These are phyloP conservation scores for Amauroascus verrucosus DNA, from an alignment of 2,329 filamentous ascomycete species.

Conservation along the genomic window DNA sequence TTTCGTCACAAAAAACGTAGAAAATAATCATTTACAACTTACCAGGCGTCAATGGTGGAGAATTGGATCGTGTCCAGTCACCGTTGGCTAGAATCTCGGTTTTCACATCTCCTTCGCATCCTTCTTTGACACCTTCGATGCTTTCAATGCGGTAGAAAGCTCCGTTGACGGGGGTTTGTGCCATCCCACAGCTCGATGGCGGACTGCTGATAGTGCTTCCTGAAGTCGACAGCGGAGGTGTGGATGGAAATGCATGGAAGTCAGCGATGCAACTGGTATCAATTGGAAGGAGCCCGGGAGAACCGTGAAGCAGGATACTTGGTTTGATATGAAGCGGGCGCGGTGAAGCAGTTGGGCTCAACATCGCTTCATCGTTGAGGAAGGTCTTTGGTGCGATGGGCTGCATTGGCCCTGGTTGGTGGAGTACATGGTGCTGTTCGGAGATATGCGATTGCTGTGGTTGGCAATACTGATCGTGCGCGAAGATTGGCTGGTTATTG, in stretches of 20 bases:
- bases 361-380: slow-evolving; percentile 49
- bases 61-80: slow-evolving; percentile 67
- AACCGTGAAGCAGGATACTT: slow-evolving; percentile 52
- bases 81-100: slow-evolving; percentile 61
- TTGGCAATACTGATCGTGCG: slow-evolving; percentile 23
- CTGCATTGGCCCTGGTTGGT: slow-evolving; percentile 11
- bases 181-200: slow-evolving; percentile 59
- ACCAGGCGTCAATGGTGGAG: slow-evolving; percentile 86
- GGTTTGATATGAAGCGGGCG: slow-evolving; percentile 66
- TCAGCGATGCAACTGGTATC: slow-evolving; percentile 64
- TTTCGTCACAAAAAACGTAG: not conserved
- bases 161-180: slow-evolving; percentile 74
- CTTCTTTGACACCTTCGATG: slow-evolving; percentile 58
- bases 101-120: slow-evolving; percentile 58
- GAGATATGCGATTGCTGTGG: slow-evolving; percentile 17
- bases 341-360: slow-evolving; percentile 68
- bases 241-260: slow-evolving; percentile 65
- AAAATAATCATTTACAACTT: slow-evolving; percentile 39
- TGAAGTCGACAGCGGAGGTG: slow-evolving; percentile 74
- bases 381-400: slow-evolving; percentile 22
- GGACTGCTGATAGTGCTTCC: slow-evolving; percentile 82
- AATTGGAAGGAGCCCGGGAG: slow-evolving; percentile 49
- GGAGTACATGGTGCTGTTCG: slow-evolving; percentile 7
- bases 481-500: slow-evolving; percentile 18
- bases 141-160: slow-evolving; percentile 62